phyloP scores from a whole-genome alignment of 2,329 filamentous ascomycete species.

The Ceratocystis destructans region DNA sequence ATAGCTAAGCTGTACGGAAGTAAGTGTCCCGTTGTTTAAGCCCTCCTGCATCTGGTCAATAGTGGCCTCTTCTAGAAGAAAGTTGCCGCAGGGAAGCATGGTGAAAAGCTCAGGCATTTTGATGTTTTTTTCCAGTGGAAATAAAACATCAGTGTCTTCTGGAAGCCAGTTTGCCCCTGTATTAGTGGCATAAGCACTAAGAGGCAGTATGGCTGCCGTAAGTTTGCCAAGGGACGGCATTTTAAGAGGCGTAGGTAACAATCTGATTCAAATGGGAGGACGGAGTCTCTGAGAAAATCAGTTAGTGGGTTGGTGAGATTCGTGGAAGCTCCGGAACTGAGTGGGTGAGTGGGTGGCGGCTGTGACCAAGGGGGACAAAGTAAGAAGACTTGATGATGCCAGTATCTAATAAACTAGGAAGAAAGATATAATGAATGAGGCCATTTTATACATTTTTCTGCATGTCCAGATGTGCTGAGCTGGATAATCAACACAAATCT shows the following conservation, averaged over 20 bases:
- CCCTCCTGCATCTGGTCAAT: constrained; percentile 52
- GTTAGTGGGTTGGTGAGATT: neutral
- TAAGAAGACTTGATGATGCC: neutral
- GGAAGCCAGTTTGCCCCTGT: neutral
- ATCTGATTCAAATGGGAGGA: neutral
- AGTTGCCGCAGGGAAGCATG: constrained; percentile 46
- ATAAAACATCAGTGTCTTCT: constrained; percentile 20
- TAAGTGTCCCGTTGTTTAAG: constrained; percentile 41
- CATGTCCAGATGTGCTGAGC: too few relatives aligned
- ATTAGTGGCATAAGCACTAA: neutral
- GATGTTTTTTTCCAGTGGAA: constrained; percentile 28
- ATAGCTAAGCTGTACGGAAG: constrained; percentile 41
- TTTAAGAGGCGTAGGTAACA: neutral
- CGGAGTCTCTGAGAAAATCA: too few relatives aligned
- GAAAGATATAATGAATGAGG: neutral
- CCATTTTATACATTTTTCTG: neutral
- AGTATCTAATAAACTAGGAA: neutral
- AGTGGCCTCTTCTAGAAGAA: constrained; percentile 54
- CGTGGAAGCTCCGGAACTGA: neutral
- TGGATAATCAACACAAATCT: too few relatives aligned
- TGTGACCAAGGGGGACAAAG: neutral
- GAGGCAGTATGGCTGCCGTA: neutral
- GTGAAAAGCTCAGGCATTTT: constrained; percentile 37
- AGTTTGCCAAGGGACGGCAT: neutral
- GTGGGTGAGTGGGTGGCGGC: too few relatives aligned